Percentiles rank a stretch among this genome's conserved stretches.
Evolutionary conservation across 169 alveolate species (phyloP).

Genomic region (Eimeria tenella): DNA sequence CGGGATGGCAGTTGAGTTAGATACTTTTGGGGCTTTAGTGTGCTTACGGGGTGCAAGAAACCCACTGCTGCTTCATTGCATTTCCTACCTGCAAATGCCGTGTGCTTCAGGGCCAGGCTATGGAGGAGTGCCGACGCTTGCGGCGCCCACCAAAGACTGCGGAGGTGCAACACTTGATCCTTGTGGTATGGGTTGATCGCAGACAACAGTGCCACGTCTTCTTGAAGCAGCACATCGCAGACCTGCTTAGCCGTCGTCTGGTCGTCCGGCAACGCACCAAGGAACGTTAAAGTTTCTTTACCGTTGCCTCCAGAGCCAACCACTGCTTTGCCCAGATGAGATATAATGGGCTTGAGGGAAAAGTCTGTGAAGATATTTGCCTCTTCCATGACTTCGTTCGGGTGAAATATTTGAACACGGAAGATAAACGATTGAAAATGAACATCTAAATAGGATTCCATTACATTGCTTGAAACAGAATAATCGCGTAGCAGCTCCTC

Average conservation of each 20-base stretch:
- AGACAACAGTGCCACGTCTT: conserved; percentile 64
- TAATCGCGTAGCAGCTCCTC: conserved; percentile 75
- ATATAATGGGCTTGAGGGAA: conserved; percentile 38
- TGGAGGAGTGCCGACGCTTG: conserved; percentile 67
- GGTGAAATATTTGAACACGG: conserved; percentile 74
- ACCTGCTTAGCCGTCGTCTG: conserved; percentile 13
- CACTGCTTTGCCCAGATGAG: conserved; percentile 16
- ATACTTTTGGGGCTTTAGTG: background rate
- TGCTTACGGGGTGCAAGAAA: background rate
- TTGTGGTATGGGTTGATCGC: conserved; percentile 44
- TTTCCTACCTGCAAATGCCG: conserved; percentile 52
- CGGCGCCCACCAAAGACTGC: conserved; percentile 76
- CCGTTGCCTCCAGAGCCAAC: conserved; percentile 16
- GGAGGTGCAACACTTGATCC: conserved; percentile 61
- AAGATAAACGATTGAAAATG: conserved; percentile 47
- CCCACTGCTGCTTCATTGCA: background rate
- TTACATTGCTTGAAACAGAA: conserved; percentile 53
- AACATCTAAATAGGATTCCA: conserved; percentile 71
- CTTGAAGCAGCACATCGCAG: conserved; percentile 61
- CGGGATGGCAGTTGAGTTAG: background rate
- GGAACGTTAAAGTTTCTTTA: background rate
- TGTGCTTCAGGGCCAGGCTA: conserved; percentile 63
- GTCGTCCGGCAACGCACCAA: background rate
- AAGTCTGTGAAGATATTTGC: conserved; percentile 55
- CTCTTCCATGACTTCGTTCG: conserved; percentile 69